Base-by-base conservation (phyloP, 2,329 filamentous ascomycete genomes). In the Neofusicoccum cordaticola region DNA sequence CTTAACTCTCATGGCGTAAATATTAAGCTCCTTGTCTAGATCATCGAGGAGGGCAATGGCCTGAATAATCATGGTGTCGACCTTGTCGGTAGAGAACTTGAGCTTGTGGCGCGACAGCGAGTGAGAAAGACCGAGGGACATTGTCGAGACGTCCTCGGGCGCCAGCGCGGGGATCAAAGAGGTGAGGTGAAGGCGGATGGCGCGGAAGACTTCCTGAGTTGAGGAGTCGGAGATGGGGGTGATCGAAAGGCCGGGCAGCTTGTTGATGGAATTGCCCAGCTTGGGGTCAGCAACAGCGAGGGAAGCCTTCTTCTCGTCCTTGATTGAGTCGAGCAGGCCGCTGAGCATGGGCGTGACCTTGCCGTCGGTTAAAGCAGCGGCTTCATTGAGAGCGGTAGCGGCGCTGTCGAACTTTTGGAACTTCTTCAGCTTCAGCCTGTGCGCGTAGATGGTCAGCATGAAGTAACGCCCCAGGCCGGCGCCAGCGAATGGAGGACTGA, bases 61-160 rank as follows among this genome's bases (percentile, higher is more conserved):
- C 82, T 99, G 95, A 65, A 99, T 93, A 75, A 99, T 97, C 95
- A 99, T 99, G 60, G 95, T 95, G 77, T 99, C 95, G 71, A 99
- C 94, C 85, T 99, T 99, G 77, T 99, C 93, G 65, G 94, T 90
- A 8, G 92, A 97, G 82, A 99, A 99, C 84, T 97, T 97, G 75
- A 99, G 88, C 85, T 97, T 98, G 83, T 99, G 93, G 69, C 93
- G 90, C 4, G 64, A 65, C 74, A 99, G 89, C 64, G 93, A 97
- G 83, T 99, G 95, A 41, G 94, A 96, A 58, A 99, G 89, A 87
- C 95, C 95, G 66, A 99, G 86, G 27, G 92, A 90, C 91, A 98
- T 98, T 73, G 93, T 95, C 75, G 92, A 90, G 75, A 98, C 88
- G 76, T 95, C 94, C 74, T 92, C 86, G 61, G 92, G 88, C 56